Conservation (phyloP, 306 rosid species). For the Glycyrrhiza uralensis region DNA sequence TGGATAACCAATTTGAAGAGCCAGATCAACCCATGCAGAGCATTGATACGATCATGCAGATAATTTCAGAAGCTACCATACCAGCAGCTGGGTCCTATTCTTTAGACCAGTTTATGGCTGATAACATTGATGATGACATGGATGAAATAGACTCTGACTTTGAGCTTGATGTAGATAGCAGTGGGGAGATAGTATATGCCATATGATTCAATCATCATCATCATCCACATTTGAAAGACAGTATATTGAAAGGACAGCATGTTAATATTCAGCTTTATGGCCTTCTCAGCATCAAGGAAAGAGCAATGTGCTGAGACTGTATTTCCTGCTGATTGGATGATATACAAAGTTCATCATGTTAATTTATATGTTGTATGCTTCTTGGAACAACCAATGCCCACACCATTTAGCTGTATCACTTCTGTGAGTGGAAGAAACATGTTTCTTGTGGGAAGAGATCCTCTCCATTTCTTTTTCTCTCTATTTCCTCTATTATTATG, state of each 20-base stretch:
- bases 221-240: constrained; percentile 1
- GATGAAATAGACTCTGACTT: constrained; percentile 75
- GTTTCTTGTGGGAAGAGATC: no score
- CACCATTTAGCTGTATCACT: background rate
- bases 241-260: background rate
- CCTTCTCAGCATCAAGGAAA: constrained; percentile 10
- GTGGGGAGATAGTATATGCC: constrained; percentile 94
- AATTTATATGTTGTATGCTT: constrained; percentile 25
- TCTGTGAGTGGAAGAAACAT: background rate
- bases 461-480: no score
- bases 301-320: background rate
- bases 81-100: constrained; percentile 67
- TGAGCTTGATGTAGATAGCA: constrained; percentile 87
- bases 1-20: constrained; percentile 67
- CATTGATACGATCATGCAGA: constrained; percentile 77
- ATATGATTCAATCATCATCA: constrained; percentile 35
- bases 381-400: background rate
- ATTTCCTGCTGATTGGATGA: constrained; percentile 25
- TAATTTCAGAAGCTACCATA: constrained; percentile 86
- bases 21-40: constrained; percentile 96
- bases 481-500: no score
- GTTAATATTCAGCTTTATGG: constrained; percentile 1
- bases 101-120: constrained; percentile 44
- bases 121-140: constrained; percentile 64
- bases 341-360: constrained; percentile 8